phyloP scores from a whole-genome alignment of 495 filamentous ascomycete genomes.

The Penicillium goetzii region DNA sequence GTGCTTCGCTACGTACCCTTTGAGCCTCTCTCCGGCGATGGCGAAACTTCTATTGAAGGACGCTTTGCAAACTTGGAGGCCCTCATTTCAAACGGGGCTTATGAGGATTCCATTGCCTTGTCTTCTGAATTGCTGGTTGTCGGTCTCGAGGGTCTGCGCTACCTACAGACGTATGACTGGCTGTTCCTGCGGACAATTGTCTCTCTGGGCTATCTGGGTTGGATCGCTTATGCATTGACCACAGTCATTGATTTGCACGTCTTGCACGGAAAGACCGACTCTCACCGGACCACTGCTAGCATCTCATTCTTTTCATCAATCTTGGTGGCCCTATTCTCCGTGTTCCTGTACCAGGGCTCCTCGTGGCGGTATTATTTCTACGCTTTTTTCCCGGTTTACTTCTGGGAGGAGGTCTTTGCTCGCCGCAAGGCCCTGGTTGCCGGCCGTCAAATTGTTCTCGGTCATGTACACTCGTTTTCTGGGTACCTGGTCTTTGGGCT shows the following conservation, averaged over 20 bases:
- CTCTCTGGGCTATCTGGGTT: conserved; percentile 91
- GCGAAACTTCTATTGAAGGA: conserved; percentile 63
- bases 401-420: conserved; percentile 96
- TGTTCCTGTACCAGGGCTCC: conserved; percentile 77
- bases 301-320: conserved; percentile 72
- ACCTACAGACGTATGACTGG: conserved; percentile 97
- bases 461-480: conserved; percentile 62
- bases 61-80: conserved; percentile 68
- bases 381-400: conserved; percentile 85
- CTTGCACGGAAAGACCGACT: conserved; percentile 69
- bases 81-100: conserved; percentile 66
- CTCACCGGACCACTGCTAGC: conserved; percentile 64
- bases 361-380: conserved; percentile 90
- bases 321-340: conserved; percentile 74
- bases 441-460: conserved; percentile 70
- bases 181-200: conserved; percentile 93
- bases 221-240: conserved; percentile 93
- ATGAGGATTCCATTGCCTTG: conserved; percentile 74
- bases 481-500: conserved; percentile 57
- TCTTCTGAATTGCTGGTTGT: conserved; percentile 75
- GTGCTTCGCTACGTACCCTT: conserved; percentile 80
- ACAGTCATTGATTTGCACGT: conserved; percentile 92
- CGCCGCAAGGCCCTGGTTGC: conserved; percentile 68
- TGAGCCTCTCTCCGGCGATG: conserved; percentile 57
- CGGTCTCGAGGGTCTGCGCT: conserved; percentile 83